Evolutionary conservation across 2,329 filamentous ascomycete genomes (phyloP), one percentile per base, ranked within the genome.

Genomic region (Bipolaris cookei): DNA sequence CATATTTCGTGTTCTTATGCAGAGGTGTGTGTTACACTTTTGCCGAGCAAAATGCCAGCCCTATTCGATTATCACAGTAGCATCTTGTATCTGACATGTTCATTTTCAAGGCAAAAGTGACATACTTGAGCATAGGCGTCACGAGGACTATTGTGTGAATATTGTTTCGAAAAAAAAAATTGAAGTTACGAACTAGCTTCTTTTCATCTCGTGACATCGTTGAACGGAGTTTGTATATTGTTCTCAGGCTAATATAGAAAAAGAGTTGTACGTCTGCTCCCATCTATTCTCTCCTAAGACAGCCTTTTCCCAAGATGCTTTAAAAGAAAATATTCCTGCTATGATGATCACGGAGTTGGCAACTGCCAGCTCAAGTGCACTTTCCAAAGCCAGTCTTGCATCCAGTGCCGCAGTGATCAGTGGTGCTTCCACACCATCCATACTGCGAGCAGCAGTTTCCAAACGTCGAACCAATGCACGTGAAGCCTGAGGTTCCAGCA

Each of bases 391-490:
- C 57, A 6, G 65, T 55, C 44, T 76, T 67, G 66, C 74, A 77
- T 28, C 72, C 72, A 13, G 63, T 65, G 20, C 59, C 67, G 59
- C 73, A 76, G 59, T 75, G 64, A 20, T 48, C 64, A 5, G 58
- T 52, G 11, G 67, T 71, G 16, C 65, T 63, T 16, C 72, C 73
- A 54, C 81, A 82, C 60, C 68, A 76, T 18, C 77, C 77, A 58
- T 73, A 74, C 52, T 67, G 66, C 10, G 75, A 78, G 71, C 80
- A 83, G 71, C 80, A 82, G 61, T 78, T 72, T 3, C 80, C 80
- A 58, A 78, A 81, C 3, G 66, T 48, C 50, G 76, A 78, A 18
- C 79, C 79, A 16, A 69, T 55, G 66, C 80, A 82, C 13, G 78
- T 81, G 62, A 53, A 65, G 5, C 62, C 62, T 16, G 34, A 53